A percentile compares a stretch with the other conserved stretches of the same genome.
Evolutionary conservation across 2,329 filamentous ascomycete species (phyloP).

Genomic region (Epichloe sibirici): DNA sequence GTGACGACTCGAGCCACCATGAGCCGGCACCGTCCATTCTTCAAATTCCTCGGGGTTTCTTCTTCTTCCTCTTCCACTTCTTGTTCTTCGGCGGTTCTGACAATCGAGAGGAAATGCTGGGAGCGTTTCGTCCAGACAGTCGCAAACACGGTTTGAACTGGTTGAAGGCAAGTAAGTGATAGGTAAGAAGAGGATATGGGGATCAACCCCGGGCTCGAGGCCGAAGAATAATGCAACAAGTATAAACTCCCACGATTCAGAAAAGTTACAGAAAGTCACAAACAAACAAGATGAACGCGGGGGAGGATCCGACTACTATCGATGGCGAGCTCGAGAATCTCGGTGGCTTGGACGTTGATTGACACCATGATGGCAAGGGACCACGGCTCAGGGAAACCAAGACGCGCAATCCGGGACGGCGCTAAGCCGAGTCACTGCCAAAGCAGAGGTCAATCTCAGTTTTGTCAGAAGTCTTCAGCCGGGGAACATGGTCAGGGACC

Average conservation of each 20-base stretch:
- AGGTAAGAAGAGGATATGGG: not conserved
- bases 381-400: not conserved
- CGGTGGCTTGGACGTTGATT: not conserved
- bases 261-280: not conserved
- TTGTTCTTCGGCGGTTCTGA: not conserved
- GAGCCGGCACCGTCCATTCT: conserved; percentile 3
- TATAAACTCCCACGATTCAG: not conserved
- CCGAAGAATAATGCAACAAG: not conserved
- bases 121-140: not conserved
- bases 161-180: not conserved
- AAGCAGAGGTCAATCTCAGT: conserved; percentile 3
- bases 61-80: not conserved
- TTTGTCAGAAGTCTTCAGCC: not conserved
- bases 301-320: not conserved
- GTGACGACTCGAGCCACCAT: conserved; percentile 4
- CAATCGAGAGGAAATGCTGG: not conserved
- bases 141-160: not conserved
- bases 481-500: not conserved
- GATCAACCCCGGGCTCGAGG: not conserved
- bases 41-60: not conserved
- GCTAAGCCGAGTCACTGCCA: conserved; percentile 7
- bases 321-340: not conserved
- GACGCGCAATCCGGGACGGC: conserved; percentile 6
- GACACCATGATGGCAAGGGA: not conserved
- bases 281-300: not conserved